Evolutionary conservation across 2,329 filamentous ascomycete species (phyloP), one percentile per base, ranked within the genome.

Genomic region (Cladophialophora chaetospira): DNA sequence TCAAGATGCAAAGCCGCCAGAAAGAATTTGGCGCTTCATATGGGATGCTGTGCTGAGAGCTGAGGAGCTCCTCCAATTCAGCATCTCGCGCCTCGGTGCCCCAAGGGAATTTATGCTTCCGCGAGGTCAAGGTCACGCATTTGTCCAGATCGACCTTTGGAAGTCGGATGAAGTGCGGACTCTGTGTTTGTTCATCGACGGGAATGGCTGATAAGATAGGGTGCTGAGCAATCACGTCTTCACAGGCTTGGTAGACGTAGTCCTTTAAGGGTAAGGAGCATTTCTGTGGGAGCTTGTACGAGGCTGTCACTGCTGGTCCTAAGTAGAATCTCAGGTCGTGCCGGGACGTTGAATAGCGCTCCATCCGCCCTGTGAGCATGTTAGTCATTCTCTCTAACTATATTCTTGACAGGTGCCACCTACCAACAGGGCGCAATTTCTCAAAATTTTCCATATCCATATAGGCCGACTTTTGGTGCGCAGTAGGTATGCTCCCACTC

Each of bases 141-240:
- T 67, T 67, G 2, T 68, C 62, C 13, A 80, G 64, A 53, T 79
- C 66, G 26, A 80, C 71, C 6, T 69, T 64, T 3, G 75, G 72
- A 2, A 80, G 68, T 19, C 75, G 73, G 6, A 69, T 76, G 45
- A 77, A 79, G 61, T 75, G 76, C 0, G 76, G 69, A 1, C 73
- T 62, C 42, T 68, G 68, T 15, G 65, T 72, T 50, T 69, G 72
- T 63, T 78, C 76, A 15, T 70, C 67, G 5, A 76, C 61, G 0
- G 73, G 70, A 11, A 79, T 72, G 11, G 73, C 73, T 26, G 73
- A 76, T 11, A 80, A 71, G 23, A 70, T 70, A 3, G 75, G 69
- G 62, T 80, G 75, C 44, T 73, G 64, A 3, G 61, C 63, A 35
- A 79, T 72, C 26, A 77, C 56, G 11, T 31, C 42, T 29, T 8